Conservation (phyloP, 371 early-diverging fungal genomes). For the Mortierella polycephala region DNA sequence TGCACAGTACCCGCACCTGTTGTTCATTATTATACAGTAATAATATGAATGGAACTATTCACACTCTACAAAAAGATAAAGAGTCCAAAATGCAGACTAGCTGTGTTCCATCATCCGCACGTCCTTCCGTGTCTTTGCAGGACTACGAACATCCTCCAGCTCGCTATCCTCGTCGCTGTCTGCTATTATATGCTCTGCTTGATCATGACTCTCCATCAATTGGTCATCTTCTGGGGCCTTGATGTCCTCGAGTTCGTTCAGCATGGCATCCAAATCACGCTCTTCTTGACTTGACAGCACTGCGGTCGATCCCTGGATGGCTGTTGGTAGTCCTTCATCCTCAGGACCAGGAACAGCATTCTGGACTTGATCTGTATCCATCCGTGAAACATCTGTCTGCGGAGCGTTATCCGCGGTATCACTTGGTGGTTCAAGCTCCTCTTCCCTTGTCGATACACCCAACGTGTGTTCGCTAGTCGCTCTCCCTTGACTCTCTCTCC, state of each 20-base stretch:
- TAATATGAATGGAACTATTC: not conserved
- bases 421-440: not conserved
- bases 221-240: slow-evolving; percentile 11
- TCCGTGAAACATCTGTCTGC: not conserved
- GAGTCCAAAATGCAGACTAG: not conserved
- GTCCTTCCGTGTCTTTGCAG: slow-evolving; percentile 14
- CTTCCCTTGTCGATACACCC: not conserved
- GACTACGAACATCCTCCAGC: not conserved
- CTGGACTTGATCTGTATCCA: not conserved
- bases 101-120: slow-evolving; percentile 12
- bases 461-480: not conserved
- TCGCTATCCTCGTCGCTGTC: not conserved
- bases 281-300: slow-evolving; percentile 11
- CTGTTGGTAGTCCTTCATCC: not conserved
- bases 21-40: no score
- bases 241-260: slow-evolving; percentile 34
- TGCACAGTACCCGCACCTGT: no score
- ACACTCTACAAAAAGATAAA: slow-evolving; percentile 1
- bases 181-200: not conserved
- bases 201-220: not conserved
- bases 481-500: not conserved
- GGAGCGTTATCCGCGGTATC: not conserved
- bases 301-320: not conserved
- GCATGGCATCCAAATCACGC: slow-evolving; percentile 15
- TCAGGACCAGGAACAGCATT: no score